Evolutionary conservation across 2,329 filamentous ascomycete species (phyloP), one percentile per base, ranked within the genome.

Genomic region (Aspergillus brunneoviolaceus): DNA sequence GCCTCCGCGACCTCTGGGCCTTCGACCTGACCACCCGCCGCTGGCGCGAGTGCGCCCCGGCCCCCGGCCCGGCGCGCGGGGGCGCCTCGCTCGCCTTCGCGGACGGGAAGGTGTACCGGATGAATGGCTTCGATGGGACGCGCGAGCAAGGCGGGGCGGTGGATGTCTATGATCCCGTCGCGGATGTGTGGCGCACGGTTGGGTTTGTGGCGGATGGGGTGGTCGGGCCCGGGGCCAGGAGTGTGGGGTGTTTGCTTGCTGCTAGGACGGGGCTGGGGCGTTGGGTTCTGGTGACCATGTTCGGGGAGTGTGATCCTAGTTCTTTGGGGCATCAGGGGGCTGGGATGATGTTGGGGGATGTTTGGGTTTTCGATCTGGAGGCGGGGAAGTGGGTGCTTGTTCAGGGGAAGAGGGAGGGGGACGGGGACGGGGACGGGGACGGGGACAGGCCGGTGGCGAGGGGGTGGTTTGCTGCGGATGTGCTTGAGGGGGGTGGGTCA

Each of bases 41-140:
- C 2, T 96, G 92, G 92, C 85, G 81, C 45, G 81, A 88, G 69
- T 80, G 91, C 14, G 82, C 88, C 0, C 74, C 84, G 7, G 91
- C 90, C 0, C 90, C 90, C 0, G 87, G 83, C 1, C 84, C 87
- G 7, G 78, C 84, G 0, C 82, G 91, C 51, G 87, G 87, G 23
- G 91, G 90, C 1, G 79, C 89, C 0, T 85, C 86, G 4, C 85
- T 96, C 27, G 85, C 87, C 1, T 82, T 88, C 55, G 82, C 82
- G 49, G 82, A 84, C 57, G 85, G 85, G 25, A 84, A 86, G 25
- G 74, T 96, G 6, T 96, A 89, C 76, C 84, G 91, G 29, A 93
- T 92, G 79, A 90, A 91, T 62, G 92, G 92, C 0, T 94, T 88
- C 67, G 89, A 94, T 72, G 91, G 89, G 0, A 79, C 82, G 49